These are phyloP conservation scores for Nothopassalora personata DNA, from an alignment of 2,329 filamentous ascomycete genomes.

Conservation along the genomic window DNA sequence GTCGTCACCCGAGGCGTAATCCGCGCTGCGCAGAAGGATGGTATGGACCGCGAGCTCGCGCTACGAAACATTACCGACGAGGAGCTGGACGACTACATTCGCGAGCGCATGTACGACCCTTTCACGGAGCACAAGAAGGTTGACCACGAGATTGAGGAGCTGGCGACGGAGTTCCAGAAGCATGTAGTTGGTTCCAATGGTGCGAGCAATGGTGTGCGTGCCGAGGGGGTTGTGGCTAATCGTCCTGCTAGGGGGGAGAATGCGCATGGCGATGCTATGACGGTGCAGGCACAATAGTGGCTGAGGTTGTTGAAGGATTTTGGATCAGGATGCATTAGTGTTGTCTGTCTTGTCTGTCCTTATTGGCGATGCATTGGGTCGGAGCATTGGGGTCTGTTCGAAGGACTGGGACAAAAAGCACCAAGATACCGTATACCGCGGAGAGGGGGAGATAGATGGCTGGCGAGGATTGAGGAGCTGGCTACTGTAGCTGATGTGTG, in stretches of 20 bases:
- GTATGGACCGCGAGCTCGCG: constrained; percentile 48
- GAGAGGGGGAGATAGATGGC: neutral
- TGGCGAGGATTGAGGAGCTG: neutral
- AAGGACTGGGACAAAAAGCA: neutral
- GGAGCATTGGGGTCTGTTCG: neutral
- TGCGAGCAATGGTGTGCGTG: neutral
- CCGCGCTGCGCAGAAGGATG: constrained; percentile 78
- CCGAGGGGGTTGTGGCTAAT: constrained; percentile 6
- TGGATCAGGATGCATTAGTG: neutral
- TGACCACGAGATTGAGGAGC: constrained; percentile 25
- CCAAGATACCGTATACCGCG: neutral
- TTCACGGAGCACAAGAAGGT: constrained; percentile 42
- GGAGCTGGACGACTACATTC: constrained; percentile 64
- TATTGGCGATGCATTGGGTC: neutral
- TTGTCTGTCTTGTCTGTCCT: neutral
- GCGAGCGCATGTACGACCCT: constrained; percentile 48
- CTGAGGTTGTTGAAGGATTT: neutral
- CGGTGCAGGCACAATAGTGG: neutral
- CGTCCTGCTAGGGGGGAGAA: constrained; percentile 3
- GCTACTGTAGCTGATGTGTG: no score
- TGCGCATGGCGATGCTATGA: constrained; percentile 11
- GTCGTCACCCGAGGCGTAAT: constrained; percentile 87
- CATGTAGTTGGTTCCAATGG: neutral
- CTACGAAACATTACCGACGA: constrained; percentile 65
- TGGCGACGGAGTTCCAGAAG: constrained; percentile 13